Conservation (phyloP, 805 yeast genomes). For the Groenewaldozyma tartarivorans region DNA sequence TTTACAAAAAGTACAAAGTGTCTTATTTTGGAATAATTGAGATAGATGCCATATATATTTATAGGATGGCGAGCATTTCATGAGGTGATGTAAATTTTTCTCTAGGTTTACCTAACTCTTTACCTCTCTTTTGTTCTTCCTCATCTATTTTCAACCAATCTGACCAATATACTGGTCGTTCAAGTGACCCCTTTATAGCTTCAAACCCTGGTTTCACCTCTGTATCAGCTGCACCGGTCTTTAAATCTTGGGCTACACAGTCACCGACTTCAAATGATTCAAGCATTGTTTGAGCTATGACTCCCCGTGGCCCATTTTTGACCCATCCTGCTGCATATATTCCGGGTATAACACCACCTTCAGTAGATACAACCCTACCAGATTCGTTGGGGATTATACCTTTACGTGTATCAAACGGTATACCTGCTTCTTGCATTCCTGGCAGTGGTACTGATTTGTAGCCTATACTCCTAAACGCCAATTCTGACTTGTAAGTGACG, state of each 20-base stretch:
- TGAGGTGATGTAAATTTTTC: constrained; percentile 42
- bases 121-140: constrained; percentile 44
- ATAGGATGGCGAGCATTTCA: constrained; percentile 32
- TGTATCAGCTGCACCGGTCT: constrained; percentile 20
- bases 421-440: constrained; percentile 44
- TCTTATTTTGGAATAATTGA: not conserved
- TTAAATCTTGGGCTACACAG: constrained; percentile 46
- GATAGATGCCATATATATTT: not conserved
- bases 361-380: constrained; percentile 36
- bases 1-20: too few species aligned
- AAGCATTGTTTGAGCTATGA: constrained; percentile 83
- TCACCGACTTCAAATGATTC: constrained; percentile 72
- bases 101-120: constrained; percentile 40
- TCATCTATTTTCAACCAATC: constrained; percentile 55
- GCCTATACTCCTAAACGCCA: constrained; percentile 76
- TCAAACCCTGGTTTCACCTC: constrained; percentile 26
- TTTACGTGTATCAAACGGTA: constrained; percentile 36
- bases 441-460: constrained; percentile 58
- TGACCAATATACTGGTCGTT: constrained; percentile 43
- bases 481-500: constrained; percentile 37
- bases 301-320: constrained; percentile 77
- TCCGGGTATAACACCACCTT: constrained; percentile 29
- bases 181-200: constrained; percentile 20
- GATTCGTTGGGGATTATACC: constrained; percentile 40
- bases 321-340: constrained; percentile 89